These are phyloP conservation scores for Mucor racemosus DNA, from an alignment of 371 early-diverging fungal genomes.

Conservation along the genomic window DNA sequence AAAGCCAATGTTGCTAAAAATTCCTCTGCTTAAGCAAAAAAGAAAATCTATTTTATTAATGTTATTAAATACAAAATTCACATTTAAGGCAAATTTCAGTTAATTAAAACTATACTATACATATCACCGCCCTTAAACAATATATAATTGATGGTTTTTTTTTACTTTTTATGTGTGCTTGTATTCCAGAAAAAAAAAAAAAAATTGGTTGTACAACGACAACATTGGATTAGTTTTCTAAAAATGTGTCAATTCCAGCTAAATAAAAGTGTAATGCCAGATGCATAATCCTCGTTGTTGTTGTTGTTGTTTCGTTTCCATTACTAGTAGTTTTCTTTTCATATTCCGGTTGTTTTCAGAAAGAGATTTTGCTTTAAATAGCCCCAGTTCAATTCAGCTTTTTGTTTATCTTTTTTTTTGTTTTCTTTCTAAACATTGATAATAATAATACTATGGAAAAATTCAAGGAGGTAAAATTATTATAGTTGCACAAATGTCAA, in stretches of 20 bases:
- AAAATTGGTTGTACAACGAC: background rate
- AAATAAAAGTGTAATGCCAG: background rate
- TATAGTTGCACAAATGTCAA: background rate
- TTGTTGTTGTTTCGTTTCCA: background rate
- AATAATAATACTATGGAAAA: conserved; percentile 32
- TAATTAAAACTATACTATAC: background rate
- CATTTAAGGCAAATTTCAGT: background rate
- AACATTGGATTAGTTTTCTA: background rate
- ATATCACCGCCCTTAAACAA: background rate
- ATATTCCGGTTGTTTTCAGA: background rate
- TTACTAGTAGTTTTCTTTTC: background rate
- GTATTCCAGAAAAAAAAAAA: background rate
- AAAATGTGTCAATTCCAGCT: background rate
- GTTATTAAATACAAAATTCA: background rate
- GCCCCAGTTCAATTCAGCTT: background rate
- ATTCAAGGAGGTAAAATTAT: conserved; percentile 25
- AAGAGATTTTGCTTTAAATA: background rate
- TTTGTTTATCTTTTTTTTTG: background rate
- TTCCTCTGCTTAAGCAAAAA: conserved; percentile 5
- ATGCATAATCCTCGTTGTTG: background rate
- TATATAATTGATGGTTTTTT: background rate
- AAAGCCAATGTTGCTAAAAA: conserved; percentile 7
- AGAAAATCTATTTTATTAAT: no score
- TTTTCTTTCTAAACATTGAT: conserved; percentile 1
- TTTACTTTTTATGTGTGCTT: background rate